Evolutionary conservation across 805 yeast species (phyloP).

Genomic region (Ogataea kodamae): DNA sequence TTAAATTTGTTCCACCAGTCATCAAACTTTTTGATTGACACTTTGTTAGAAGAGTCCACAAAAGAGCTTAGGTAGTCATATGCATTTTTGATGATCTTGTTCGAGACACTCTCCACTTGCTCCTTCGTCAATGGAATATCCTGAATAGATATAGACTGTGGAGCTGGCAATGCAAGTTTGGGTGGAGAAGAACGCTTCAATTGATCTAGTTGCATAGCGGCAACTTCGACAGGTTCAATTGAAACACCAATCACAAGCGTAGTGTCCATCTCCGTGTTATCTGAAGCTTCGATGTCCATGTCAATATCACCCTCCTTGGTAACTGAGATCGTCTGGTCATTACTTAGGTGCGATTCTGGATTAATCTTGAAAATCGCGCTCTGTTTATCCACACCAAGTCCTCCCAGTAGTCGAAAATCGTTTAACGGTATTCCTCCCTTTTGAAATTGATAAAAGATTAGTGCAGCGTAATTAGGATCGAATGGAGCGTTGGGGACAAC

Average conservation of each 20-base stretch:
- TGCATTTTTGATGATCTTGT: slow-evolving; percentile 86
- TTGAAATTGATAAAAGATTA: slow-evolving; percentile 85
- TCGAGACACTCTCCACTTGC: slow-evolving; percentile 60
- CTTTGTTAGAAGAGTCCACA: slow-evolving; percentile 73
- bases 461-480: slow-evolving; percentile 72
- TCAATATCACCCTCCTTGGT: slow-evolving; percentile 43
- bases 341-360: slow-evolving; percentile 29
- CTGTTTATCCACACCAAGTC: slow-evolving; percentile 63
- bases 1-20: slow-evolving; percentile 95
- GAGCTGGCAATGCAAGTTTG: slow-evolving; percentile 35
- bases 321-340: slow-evolving; percentile 12
- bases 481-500: slow-evolving; percentile 75
- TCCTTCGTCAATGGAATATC: slow-evolving; percentile 21
- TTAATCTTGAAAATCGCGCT: slow-evolving; percentile 88
- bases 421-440: slow-evolving; percentile 36
- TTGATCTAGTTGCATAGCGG: slow-evolving; percentile 50
- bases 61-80: slow-evolving; percentile 90
- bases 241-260: slow-evolving; percentile 72
- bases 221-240: slow-evolving; percentile 72
- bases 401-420: slow-evolving; percentile 65
- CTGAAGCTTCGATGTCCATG: slow-evolving; percentile 46
- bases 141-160: slow-evolving; percentile 22
- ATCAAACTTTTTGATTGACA: slow-evolving; percentile 82
- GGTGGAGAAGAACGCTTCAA: slow-evolving; percentile 21
- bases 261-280: slow-evolving; percentile 12